Base-by-base conservation (phyloP, 2,329 filamentous ascomycete genomes). In the Fusarium pseudoanthophilum region DNA sequence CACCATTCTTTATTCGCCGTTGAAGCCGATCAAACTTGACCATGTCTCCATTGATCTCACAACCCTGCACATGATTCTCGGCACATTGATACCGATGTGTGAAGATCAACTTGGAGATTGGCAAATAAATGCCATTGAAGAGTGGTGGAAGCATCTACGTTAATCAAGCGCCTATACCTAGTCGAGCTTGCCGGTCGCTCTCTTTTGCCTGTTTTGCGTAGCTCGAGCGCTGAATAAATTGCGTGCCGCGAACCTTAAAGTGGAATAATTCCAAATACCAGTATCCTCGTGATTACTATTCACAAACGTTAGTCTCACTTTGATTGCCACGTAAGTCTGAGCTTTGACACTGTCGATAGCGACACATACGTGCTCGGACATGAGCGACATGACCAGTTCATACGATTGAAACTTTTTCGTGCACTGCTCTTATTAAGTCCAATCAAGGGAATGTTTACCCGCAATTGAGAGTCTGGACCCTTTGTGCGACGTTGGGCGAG, bases 381-480 rank as follows among this genome's bases (percentile, higher is more conserved):
- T 67, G 82, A 79, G 28, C 80, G 78, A 58, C 81, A 83, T 62
- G 73, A 77, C 43, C 77, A 48, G 24, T 74, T 78, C 6, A 65
- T 56, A 43, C 73, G 76, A 71, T 83, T 75, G 10, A 82, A 74
- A 63, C 20, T 40, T 15, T 32, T 32, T 18, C n/a, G 18, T 36
- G 82, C 15, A 20, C 7, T 5, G 11, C 24, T 30, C 46, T 6
- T 32, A 15, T 53, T 32, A 3, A 18, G n/a, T 11, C n/a, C 26
- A 7, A 7, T n/a, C 1, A 20, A 37, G 46, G 16, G 24, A 18
- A 42, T 20, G 4, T 11, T 28, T 39, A n/a, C 37, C 60, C n/a
- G n/a, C 7, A 10, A 15, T 16, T 18, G 16, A 43, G 37, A 42
- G 42, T 64, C 49, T 61, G 26, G 64, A 32, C 16, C n/a, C 28